Conservation (phyloP, 2,329 filamentous ascomycete species). For the Pezicula radicicola region DNA sequence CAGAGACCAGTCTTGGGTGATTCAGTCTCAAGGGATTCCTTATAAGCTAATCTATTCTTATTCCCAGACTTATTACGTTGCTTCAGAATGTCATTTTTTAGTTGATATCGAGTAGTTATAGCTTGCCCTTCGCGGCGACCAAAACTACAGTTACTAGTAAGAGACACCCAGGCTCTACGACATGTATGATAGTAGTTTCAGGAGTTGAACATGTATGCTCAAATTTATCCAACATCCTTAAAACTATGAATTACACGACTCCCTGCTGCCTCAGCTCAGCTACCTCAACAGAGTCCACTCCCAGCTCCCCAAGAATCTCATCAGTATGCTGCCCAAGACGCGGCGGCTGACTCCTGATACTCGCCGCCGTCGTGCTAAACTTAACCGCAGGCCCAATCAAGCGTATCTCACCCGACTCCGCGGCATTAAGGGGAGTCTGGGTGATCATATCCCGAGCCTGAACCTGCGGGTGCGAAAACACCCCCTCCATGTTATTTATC, state of each 20-base stretch:
- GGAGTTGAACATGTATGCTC: no score
- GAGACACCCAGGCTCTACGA: no score
- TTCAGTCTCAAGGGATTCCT: no score
- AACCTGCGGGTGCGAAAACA: conserved; percentile 41
- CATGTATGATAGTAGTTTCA: no score
- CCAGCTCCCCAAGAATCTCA: conserved; percentile 21
- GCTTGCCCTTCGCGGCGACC: no score
- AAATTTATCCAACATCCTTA: no score
- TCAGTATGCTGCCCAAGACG: conserved; percentile 30
- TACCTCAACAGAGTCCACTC: background rate
- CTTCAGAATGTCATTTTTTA: no score
- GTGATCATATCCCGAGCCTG: conserved; percentile 35
- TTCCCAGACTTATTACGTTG: no score
- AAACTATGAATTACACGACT: background rate
- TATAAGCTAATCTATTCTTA: no score
- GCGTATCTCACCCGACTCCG: conserved; percentile 22
- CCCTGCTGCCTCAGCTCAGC: background rate
- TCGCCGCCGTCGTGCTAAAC: conserved; percentile 25
- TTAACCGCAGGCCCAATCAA: conserved; percentile 31
- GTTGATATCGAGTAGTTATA: no score
- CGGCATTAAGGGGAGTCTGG: conserved; percentile 18
- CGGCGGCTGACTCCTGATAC: conserved; percentile 23
- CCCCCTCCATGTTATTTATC: conserved; percentile 41
- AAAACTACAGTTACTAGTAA: no score
- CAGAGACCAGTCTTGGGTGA: no score